Percentiles rank a stretch among this genome's conserved stretches.
Conservation (phyloP, 139 green algal species). For the Micromonas pusilla region DNA sequence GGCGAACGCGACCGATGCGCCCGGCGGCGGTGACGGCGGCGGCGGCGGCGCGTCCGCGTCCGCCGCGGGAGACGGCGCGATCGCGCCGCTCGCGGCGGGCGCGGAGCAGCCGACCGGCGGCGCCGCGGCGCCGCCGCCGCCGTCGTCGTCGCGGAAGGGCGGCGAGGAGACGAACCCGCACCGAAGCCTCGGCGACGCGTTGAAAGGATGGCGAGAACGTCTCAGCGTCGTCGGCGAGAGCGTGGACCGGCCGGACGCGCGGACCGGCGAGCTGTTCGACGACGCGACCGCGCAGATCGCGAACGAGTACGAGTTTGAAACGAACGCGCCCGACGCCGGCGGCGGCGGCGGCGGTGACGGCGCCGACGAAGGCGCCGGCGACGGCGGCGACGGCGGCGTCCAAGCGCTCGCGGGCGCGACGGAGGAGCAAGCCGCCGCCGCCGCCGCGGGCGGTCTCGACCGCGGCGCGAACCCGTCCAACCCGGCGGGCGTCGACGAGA, state of each 20-base stretch:
- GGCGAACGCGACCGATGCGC: neutral
- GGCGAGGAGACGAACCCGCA: conserved; percentile 35
- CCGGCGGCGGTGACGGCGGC: neutral
- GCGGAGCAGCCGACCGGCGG: neutral
- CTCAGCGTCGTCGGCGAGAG: conserved; percentile 29
- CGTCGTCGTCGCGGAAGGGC: neutral
- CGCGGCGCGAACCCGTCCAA: neutral
- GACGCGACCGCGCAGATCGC: neutral
- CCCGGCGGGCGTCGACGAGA: neutral
- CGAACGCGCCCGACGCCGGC: conserved; percentile 25
- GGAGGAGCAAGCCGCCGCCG: conserved; percentile 69
- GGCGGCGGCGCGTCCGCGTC: conserved; percentile 5
- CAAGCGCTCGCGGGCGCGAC: conserved; percentile 76
- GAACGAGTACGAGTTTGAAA: conserved; percentile 39
- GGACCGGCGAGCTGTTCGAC: conserved; percentile 54
- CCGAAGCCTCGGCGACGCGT: conserved; percentile 33
- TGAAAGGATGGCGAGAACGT: conserved; percentile 38
- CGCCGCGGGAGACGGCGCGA: conserved; percentile 6
- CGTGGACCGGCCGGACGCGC: conserved; percentile 32
- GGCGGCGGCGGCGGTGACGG: conserved; percentile 26
- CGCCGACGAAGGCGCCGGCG: conserved; percentile 29
- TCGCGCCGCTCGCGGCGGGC: neutral
- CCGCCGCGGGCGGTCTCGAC: neutral
- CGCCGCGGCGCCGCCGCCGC: neutral
- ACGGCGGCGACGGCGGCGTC: conserved; percentile 6